These are phyloP conservation scores for Pseudopithomyces chartarum DNA, from an alignment of 2,329 filamentous ascomycete species.

Conservation along the genomic window DNA sequence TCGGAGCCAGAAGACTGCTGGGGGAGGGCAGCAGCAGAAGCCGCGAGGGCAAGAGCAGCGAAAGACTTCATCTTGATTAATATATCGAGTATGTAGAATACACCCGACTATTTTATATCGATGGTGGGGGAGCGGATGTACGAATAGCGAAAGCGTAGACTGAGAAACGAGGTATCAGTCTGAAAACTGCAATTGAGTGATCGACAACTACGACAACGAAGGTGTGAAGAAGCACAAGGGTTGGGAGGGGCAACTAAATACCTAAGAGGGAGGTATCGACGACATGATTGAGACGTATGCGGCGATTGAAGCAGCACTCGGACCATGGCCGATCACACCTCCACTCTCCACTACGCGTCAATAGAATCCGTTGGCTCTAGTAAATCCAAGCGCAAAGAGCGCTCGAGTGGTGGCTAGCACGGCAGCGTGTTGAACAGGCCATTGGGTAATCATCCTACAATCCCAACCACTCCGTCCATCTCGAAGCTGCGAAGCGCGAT, in stretches of 20 bases:
- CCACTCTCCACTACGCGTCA: slow-evolving; percentile 27
- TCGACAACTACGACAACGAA: slow-evolving; percentile 33
- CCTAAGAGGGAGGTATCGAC: slow-evolving; percentile 27
- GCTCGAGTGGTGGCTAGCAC: slow-evolving; percentile 28
- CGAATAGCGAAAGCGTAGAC: slow-evolving; percentile 31
- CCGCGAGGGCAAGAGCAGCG: slow-evolving; percentile 34
- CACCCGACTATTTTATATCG: slow-evolving; percentile 11
- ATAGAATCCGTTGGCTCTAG: slow-evolving; percentile 21
- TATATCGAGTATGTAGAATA: slow-evolving; percentile 7
- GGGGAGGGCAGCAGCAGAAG: slow-evolving; percentile 29
- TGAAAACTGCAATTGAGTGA: slow-evolving; percentile 9
- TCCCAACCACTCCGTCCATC: slow-evolving; percentile 2
- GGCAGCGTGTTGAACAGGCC: background rate
- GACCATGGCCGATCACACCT: slow-evolving; percentile 25
- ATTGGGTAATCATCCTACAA: background rate
- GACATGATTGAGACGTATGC: slow-evolving; percentile 25
- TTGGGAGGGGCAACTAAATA: slow-evolving; percentile 35
- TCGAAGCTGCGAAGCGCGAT: background rate
- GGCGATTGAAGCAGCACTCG: slow-evolving; percentile 15
- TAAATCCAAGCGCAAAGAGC: slow-evolving; percentile 13
- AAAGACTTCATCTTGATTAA: slow-evolving; percentile 38
- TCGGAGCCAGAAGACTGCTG: slow-evolving; percentile 48
- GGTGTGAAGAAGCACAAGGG: slow-evolving; percentile 22
- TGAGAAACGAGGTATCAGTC: slow-evolving; percentile 48
- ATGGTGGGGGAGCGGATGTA: slow-evolving; percentile 2